These are phyloP conservation scores for Primulina eburnea DNA, from an alignment of 257 asterid genomes.

Conservation along the genomic window DNA sequence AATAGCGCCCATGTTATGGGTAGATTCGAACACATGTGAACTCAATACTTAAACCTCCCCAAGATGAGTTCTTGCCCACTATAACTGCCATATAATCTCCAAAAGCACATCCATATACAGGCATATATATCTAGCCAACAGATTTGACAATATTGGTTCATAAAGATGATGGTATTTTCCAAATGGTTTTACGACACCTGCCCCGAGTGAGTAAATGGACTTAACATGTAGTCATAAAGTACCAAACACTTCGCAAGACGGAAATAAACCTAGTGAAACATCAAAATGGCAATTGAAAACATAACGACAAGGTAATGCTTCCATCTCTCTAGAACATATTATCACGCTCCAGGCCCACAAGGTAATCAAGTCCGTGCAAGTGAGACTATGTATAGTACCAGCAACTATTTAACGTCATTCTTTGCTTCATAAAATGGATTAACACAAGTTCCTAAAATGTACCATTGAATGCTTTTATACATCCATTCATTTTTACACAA, in stretches of 20 bases:
- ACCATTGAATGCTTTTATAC: not conserved
- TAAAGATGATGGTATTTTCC: not conserved
- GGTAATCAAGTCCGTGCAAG: not conserved
- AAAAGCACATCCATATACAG: not conserved
- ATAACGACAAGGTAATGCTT: not conserved
- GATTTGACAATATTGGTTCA: not conserved
- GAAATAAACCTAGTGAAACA: not conserved
- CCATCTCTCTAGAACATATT: not conserved
- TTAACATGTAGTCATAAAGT: not conserved
- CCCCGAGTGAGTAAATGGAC: not conserved
- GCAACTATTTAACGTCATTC: too few relatives aligned
- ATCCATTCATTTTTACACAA: too few relatives aligned
- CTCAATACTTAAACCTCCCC: not conserved
- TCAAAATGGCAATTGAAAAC: conserved; percentile 7
- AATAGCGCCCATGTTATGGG: not conserved
- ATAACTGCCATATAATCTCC: not conserved
- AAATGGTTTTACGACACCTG: not conserved
- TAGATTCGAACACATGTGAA: not conserved
- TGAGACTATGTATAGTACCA: not conserved
- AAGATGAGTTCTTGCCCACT: conserved; percentile 5
- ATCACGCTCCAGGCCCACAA: not conserved
- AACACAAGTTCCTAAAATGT: not conserved
- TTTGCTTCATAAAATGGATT: too few relatives aligned
- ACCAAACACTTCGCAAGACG: not conserved
- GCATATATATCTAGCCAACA: not conserved